phyloP scores from a whole-genome alignment of 192 early-diverging fungal genomes.

The Entophlyctis luteolus region DNA sequence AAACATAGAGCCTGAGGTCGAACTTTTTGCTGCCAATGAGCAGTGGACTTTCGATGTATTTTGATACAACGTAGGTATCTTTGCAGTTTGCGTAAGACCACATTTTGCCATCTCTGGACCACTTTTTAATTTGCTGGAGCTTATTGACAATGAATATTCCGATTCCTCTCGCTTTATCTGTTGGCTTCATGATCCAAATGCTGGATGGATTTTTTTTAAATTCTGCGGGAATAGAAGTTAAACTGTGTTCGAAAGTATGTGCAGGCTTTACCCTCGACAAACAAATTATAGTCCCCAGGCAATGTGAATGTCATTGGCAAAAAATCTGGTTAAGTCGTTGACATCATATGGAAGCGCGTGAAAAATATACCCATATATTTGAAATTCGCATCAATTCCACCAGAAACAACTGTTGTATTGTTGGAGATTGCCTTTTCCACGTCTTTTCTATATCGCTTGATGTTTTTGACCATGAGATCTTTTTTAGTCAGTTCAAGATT shows the following conservation, averaged over 20 bases:
- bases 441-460: constrained; percentile 55
- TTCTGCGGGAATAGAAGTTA: constrained; percentile 30
- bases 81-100: constrained; percentile 59
- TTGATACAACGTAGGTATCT: constrained; percentile 55
- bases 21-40: constrained; percentile 60
- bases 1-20: constrained; percentile 53
- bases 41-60: constrained; percentile 55
- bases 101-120: constrained; percentile 54
- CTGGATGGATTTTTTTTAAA: constrained; percentile 48
- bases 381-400: constrained; percentile 23
- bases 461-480: constrained; percentile 61
- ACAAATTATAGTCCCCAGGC: constrained; percentile 59
- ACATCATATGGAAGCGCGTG: too few species aligned
- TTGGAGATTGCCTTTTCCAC: constrained; percentile 36
- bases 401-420: constrained; percentile 26
- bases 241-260: neutral
- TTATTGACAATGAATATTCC: constrained; percentile 61
- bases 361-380: constrained; percentile 26
- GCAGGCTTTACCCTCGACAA: constrained; percentile 42
- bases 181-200: constrained; percentile 63
- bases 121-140: constrained; percentile 55
- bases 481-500: constrained; percentile 57
- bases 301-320: constrained; percentile 52
- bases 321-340: constrained; percentile 45
- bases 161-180: constrained; percentile 59